phyloP scores from a whole-genome alignment of 1,139 yeast species.

The Candida sojae region DNA sequence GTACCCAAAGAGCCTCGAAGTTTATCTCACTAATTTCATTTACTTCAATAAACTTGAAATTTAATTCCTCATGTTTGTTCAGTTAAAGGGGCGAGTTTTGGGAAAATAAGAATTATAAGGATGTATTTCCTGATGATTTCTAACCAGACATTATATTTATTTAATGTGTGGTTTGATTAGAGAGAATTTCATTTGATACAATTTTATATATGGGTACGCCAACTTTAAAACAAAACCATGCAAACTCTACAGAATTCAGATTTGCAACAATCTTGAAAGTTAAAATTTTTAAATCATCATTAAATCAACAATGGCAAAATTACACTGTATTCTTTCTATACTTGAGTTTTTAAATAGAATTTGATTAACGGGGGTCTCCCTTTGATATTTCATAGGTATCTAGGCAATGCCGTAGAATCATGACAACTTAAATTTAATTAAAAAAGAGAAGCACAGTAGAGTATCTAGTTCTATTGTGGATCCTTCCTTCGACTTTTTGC shows the following conservation, averaged over 20 bases:
- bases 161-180: background rate
- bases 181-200: background rate
- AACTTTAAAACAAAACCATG: background rate
- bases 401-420: background rate
- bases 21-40: background rate
- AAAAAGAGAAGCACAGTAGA: too few relatives aligned
- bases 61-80: background rate
- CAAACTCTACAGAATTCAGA: conserved; percentile 1
- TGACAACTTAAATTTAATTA: background rate
- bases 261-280: conserved; percentile 1
- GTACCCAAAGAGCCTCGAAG: background rate
- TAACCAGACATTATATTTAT: too few relatives aligned
- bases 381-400: background rate
- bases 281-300: background rate
- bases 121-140: background rate
- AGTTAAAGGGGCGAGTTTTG: background rate
- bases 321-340: background rate
- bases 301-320: too few relatives aligned
- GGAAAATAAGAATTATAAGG: background rate
- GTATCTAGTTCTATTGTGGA: background rate
- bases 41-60: background rate
- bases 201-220: background rate
- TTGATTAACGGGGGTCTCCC: background rate
- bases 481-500: too few relatives aligned
- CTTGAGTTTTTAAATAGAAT: conserved; percentile 5